phyloP scores from a whole-genome alignment of 2,329 filamentous ascomycete genomes.

The Cordyceps farinosa region DNA sequence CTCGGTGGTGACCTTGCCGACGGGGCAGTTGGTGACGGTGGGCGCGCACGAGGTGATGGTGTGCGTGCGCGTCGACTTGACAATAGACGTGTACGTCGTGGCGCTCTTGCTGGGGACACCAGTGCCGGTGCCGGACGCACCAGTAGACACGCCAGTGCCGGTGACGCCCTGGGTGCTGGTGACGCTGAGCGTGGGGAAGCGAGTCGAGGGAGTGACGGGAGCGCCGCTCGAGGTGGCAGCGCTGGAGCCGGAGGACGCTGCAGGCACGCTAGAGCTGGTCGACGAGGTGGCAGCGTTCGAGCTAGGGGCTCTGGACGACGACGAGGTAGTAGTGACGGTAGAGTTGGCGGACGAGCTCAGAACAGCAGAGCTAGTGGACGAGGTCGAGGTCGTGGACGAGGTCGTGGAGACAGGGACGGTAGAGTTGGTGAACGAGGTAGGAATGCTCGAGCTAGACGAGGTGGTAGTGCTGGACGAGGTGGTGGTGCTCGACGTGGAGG shows the following conservation, averaged over 20 bases:
- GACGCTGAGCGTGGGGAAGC: not conserved
- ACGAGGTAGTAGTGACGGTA: not conserved
- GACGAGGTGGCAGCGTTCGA: not conserved
- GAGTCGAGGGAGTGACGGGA: not conserved
- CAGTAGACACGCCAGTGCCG: not conserved
- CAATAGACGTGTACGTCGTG: constrained; percentile 26
- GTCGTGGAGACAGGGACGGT: not conserved
- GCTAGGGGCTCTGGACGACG: not conserved
- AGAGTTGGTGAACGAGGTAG: not conserved
- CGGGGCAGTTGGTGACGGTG: constrained; percentile 47
- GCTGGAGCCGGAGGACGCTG: not conserved
- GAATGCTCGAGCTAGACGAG: not conserved
- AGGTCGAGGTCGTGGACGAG: not conserved
- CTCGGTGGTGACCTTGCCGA: constrained; percentile 32
- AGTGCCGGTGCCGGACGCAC: not conserved
- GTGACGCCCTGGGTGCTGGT: constrained; percentile 7
- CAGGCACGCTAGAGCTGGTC: not conserved
- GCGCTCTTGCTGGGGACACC: constrained; percentile 14
- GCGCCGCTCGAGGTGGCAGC: not conserved
- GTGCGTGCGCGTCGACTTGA: constrained; percentile 42
- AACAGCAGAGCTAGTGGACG: not conserved
- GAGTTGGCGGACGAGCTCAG: not conserved
- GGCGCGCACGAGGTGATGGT: constrained; percentile 55
- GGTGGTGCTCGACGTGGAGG: not conserved
- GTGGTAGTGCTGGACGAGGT: not conserved